Percentiles rank a stretch among this genome's conserved stretches.
These are phyloP conservation scores for Balakata baccata DNA, from an alignment of 345 rosid genomes.

Conservation along the genomic window DNA sequence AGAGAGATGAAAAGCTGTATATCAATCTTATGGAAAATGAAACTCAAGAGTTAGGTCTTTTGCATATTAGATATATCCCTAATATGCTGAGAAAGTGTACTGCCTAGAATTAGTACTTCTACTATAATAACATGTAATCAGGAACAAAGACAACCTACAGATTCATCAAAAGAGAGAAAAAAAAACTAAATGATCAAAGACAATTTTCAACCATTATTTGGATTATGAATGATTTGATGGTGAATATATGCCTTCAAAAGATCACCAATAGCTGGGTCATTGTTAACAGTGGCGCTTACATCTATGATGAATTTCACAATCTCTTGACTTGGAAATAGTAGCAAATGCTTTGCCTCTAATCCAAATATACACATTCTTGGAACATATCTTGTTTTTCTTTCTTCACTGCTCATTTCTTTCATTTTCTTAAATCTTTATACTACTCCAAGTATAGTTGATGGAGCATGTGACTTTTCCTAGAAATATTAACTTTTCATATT, in stretches of 20 bases:
- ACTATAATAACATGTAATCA: constrained; percentile 51
- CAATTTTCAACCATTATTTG: background rate
- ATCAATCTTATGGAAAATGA: background rate
- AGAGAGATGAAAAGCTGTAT: background rate
- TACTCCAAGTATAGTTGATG: constrained; percentile 67
- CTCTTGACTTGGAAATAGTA: constrained; percentile 77
- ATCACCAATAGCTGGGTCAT: constrained; percentile 69
- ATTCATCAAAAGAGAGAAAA: no score
- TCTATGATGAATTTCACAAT: constrained; percentile 72
- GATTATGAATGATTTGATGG: background rate
- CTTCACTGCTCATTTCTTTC: constrained; percentile 64
- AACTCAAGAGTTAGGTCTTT: no score
- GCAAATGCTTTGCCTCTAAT: constrained; percentile 81
- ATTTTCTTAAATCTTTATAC: constrained; percentile 70
- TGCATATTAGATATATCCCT: constrained; percentile 34
- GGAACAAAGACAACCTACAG: constrained; percentile 50
- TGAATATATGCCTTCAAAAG: constrained; percentile 52
- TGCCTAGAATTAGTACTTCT: constrained; percentile 49
- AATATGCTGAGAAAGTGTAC: constrained; percentile 55
- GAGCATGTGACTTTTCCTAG: no score
- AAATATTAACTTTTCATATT: no score
- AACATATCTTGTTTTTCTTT: constrained; percentile 47
- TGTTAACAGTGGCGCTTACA: constrained; percentile 61
- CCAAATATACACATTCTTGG: constrained; percentile 80
- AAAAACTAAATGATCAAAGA: background rate